Conservation (phyloP, 345 rosid species). For the Pelargonium nanum region DNA sequence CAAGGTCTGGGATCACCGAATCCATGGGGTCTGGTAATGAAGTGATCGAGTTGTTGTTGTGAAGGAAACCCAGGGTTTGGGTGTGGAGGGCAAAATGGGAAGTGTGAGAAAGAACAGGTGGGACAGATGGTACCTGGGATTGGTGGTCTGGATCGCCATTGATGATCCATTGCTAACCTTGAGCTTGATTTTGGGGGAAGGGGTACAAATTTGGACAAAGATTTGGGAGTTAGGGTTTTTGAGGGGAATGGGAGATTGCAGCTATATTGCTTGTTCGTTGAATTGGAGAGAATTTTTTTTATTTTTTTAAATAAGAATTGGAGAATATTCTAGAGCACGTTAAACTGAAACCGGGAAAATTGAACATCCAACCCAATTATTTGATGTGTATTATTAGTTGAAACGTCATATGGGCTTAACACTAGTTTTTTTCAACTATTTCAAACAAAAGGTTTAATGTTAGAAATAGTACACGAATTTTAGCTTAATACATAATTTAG, state of each 20-base stretch:
- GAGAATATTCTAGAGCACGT: too few relatives aligned
- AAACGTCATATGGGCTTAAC: too few relatives aligned
- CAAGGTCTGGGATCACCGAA: conserved; percentile 28
- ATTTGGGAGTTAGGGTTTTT: background rate
- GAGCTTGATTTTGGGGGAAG: too few relatives aligned
- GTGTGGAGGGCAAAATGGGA: conserved; percentile 65
- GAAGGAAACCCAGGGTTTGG: conserved; percentile 39
- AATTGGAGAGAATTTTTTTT: too few relatives aligned
- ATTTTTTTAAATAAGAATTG: too few relatives aligned
- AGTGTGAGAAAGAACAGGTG: conserved; percentile 47
- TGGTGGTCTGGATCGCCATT: conserved; percentile 48
- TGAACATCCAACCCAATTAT: too few relatives aligned
- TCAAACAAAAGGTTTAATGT: too few relatives aligned
- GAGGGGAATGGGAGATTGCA: background rate
- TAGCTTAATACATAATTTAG: too few relatives aligned
- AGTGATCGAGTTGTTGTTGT: conserved; percentile 17
- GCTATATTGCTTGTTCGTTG: background rate
- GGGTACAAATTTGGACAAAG: background rate
- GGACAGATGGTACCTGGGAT: conserved; percentile 43
- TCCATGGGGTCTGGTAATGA: conserved; percentile 18
- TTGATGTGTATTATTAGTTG: too few relatives aligned
- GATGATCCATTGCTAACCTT: conserved; percentile 22
- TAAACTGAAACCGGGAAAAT: too few relatives aligned
- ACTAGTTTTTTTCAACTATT: too few relatives aligned
- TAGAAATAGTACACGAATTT: too few relatives aligned